These are phyloP conservation scores for Polychaeton citri DNA, from an alignment of 2,329 filamentous ascomycete genomes.

Conservation along the genomic window DNA sequence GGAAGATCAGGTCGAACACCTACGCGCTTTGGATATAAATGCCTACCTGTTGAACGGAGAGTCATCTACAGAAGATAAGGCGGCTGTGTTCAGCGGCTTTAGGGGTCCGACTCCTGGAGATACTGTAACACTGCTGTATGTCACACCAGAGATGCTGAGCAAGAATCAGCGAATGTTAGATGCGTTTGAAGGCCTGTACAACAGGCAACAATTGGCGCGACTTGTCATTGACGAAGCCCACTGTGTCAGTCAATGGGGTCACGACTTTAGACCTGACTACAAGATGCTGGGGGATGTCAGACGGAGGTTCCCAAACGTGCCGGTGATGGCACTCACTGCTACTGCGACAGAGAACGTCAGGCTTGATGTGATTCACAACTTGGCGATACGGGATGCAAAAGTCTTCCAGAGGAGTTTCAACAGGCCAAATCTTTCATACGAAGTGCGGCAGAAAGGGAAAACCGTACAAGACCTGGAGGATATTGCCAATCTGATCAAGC, in stretches of 20 bases:
- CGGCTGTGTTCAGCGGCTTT: conserved; percentile 52
- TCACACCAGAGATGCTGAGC: conserved; percentile 93
- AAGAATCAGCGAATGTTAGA: conserved; percentile 60
- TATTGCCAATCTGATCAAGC: conserved; percentile 55
- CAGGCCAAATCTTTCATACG: conserved; percentile 83
- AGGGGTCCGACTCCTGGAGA: conserved; percentile 54
- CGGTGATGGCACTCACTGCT: conserved; percentile 87
- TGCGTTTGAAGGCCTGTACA: conserved; percentile 55
- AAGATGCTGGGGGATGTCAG: conserved; percentile 70
- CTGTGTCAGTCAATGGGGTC: conserved; percentile 97
- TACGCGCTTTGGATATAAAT: conserved; percentile 60
- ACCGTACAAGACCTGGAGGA: conserved; percentile 39
- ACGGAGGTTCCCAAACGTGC: conserved; percentile 59
- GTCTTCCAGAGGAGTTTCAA: conserved; percentile 91
- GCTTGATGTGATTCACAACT: conserved; percentile 77
- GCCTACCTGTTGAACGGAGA: conserved; percentile 76
- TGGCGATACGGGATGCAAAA: conserved; percentile 67
- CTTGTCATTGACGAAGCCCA: conserved; percentile 98
- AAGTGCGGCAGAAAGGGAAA: conserved; percentile 61
- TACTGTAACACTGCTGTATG: conserved; percentile 75
- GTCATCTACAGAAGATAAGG: conserved; percentile 48
- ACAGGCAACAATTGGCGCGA: conserved; percentile 60
- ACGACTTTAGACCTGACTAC: conserved; percentile 95
- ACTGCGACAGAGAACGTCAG: conserved; percentile 92
- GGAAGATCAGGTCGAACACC: conserved; percentile 88